Conservation (phyloP, 2,329 filamentous ascomycete species). For the Ilyonectria robusta region DNA sequence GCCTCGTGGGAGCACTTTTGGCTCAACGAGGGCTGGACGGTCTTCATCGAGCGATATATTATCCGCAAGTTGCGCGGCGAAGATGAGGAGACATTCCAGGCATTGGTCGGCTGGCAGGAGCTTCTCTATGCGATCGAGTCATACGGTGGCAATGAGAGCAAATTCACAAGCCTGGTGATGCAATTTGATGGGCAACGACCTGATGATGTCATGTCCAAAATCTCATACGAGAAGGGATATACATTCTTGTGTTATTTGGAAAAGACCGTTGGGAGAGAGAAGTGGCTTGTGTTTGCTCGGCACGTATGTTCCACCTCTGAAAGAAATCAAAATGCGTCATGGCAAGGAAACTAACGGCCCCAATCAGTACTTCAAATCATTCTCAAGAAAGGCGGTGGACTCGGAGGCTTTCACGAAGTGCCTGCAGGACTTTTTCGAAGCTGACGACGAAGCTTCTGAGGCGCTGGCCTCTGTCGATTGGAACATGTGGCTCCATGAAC, state of each 20-base stretch:
- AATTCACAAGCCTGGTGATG: not conserved
- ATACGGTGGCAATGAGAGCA: not conserved
- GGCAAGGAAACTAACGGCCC: too few species aligned
- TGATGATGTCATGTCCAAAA: not conserved
- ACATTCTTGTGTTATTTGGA: not conserved
- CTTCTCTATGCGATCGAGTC: not conserved
- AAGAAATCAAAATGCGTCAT: too few species aligned
- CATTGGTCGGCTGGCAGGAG: slow-evolving; percentile 18
- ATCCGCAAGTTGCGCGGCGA: not conserved
- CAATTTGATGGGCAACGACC: not conserved
- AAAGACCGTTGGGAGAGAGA: not conserved
- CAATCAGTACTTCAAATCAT: too few species aligned
- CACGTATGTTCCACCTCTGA: too few species aligned
- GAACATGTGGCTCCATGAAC: too few species aligned
- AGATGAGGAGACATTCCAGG: not conserved
- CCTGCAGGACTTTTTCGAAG: too few species aligned
- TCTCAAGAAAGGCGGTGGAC: too few species aligned
- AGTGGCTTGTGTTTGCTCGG: not conserved
- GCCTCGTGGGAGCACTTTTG: slow-evolving; percentile 25
- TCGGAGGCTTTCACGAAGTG: too few species aligned
- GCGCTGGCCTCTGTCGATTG: too few species aligned
- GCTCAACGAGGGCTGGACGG: slow-evolving; percentile 21
- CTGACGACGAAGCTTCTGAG: too few species aligned
- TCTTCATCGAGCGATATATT: slow-evolving; percentile 12
- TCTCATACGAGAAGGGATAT: not conserved